phyloP scores from a whole-genome alignment of 2,329 filamentous ascomycete species.

The Calonectria fujianensis region DNA sequence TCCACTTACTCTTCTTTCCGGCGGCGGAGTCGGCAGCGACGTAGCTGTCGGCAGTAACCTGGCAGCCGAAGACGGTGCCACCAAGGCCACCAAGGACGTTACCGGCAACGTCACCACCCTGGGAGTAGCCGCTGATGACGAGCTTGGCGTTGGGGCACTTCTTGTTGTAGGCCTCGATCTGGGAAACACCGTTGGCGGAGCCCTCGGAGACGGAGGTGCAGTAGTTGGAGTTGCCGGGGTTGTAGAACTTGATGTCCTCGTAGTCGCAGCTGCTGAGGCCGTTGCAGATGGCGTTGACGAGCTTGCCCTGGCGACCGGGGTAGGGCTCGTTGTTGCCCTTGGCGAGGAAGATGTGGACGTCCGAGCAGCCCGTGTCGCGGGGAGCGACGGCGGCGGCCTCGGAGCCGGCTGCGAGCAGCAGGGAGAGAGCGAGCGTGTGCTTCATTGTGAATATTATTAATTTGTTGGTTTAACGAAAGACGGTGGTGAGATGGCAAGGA shows the following conservation, averaged over 20 bases:
- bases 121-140: slow-evolving; percentile 64
- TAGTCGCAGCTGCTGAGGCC: slow-evolving; percentile 56
- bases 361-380: slow-evolving; percentile 48
- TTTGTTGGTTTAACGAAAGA: slow-evolving; percentile 2
- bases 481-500: not conserved
- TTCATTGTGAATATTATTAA: slow-evolving; percentile 32
- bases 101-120: slow-evolving; percentile 63
- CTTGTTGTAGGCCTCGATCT: slow-evolving; percentile 63
- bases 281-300: slow-evolving; percentile 54
- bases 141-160: slow-evolving; percentile 63
- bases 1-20: slow-evolving; percentile 18
- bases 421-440: slow-evolving; percentile 15
- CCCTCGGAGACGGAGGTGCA: slow-evolving; percentile 62
- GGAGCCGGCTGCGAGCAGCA: slow-evolving; percentile 36
- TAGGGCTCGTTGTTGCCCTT: slow-evolving; percentile 57
- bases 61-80: slow-evolving; percentile 15
- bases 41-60: not conserved
- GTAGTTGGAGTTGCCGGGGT: slow-evolving; percentile 56
- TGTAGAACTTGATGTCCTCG: slow-evolving; percentile 59
- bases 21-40: not conserved
- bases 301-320: slow-evolving; percentile 55
- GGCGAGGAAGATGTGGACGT: slow-evolving; percentile 57
- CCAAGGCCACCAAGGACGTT: slow-evolving; percentile 61
- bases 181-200: slow-evolving; percentile 57
- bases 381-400: slow-evolving; percentile 10